Conservation (phyloP, 2,329 filamentous ascomycete genomes). For the Tolypocladium sp. region DNA sequence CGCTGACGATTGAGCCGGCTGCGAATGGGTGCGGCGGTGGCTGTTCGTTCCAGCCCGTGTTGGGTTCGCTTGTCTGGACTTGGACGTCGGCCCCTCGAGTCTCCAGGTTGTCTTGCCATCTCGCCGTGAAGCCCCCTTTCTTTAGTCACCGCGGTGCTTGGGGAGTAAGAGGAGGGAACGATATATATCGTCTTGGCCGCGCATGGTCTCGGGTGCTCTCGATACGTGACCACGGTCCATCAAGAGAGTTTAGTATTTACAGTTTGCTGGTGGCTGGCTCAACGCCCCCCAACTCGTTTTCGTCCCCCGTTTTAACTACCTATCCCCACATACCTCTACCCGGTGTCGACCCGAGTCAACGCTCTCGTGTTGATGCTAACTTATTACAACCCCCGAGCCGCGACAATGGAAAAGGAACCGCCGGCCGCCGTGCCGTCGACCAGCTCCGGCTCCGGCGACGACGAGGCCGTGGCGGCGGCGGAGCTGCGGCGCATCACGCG, state of each 20-base stretch:
- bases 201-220: too few species aligned
- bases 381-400: too few species aligned
- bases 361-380: background rate
- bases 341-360: background rate
- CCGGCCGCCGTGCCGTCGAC: background rate
- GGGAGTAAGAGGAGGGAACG: too few species aligned
- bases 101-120: too few species aligned
- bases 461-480: background rate
- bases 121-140: too few species aligned
- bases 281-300: background rate
- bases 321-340: background rate
- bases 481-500: constrained; percentile 8
- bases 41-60: too few species aligned
- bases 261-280: background rate
- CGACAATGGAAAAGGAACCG: background rate
- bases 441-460: background rate
- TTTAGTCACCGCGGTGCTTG: too few species aligned
- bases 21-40: too few species aligned
- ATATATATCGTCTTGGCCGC: too few species aligned
- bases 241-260: background rate
- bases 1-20: background rate
- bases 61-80: too few species aligned
- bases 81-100: too few species aligned
- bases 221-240: background rate
- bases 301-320: background rate